Evolutionary conservation across 1,139 yeast genomes (phyloP), one percentile per base, ranked within the genome.

Genomic region (Maudiozyma humilis): DNA sequence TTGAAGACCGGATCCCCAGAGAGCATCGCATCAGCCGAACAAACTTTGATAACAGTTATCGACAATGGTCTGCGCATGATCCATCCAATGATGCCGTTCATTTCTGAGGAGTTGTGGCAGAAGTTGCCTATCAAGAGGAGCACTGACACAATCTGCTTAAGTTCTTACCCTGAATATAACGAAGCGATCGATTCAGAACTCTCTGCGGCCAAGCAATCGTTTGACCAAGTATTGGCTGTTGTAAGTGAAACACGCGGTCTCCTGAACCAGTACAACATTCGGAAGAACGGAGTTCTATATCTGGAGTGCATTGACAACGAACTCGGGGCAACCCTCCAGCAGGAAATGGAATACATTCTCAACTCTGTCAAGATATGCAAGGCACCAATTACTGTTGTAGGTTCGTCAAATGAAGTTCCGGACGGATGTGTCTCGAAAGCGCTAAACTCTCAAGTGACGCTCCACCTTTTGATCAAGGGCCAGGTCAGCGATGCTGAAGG

Each of bases 21-120:
- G 52, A 94, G 88, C 70, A 75, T 79, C 71, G 74, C 76, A 63
- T 82, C 94, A 44, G 96, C 96, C 19, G 83, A 81, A 67, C 88
- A 87, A 63, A 89, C 96, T 20, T 74, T 91, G 54, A 87, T 88
- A 76, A 84, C 89, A 27, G 77, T 94, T 69, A 75, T 89, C 56
- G 96, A 91, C 60, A 82, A 83, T 51, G 96, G 96, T n/a, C 75
- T 91, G 69, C 81, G 76, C 66, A 66, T 91, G 71, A 89, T 88
- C 56, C 97, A 89, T 64, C 98, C 98, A 62, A 89, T 86, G 72
- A 91, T 91, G 97, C 98, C 98, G 39, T 91, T 78, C 64, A 72
- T 91, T 51, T 80, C 97, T 42, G 98, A 91, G 68, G 98, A 91
- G 71, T 77, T 91, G 82, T 91, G 96, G 96, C 98, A 91, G 36